Conservation (phyloP, 345 rosid species). For the Eucalyptus dawsonii region DNA sequence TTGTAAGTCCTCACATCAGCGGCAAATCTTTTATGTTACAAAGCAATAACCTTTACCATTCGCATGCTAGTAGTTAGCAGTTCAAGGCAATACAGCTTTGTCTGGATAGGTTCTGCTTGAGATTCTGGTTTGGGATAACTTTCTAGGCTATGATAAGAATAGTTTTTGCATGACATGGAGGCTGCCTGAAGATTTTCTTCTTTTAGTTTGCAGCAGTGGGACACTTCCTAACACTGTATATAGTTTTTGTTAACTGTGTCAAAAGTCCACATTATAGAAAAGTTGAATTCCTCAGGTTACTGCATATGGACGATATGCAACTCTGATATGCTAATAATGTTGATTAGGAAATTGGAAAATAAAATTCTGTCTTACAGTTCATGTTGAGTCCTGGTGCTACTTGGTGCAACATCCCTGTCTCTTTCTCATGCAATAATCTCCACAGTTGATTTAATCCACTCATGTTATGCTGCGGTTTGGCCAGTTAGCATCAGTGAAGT, state of each 20-base stretch:
- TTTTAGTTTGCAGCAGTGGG: neutral
- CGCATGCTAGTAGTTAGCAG: neutral
- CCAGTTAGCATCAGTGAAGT: conserved; percentile 41
- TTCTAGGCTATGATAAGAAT: neutral
- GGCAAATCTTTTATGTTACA: neutral
- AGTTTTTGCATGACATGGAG: neutral
- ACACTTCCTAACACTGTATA: neutral
- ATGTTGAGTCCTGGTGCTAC: neutral
- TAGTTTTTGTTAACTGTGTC: neutral
- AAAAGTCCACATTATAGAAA: neutral
- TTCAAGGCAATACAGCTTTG: neutral
- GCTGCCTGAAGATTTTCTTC: neutral
- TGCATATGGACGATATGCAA: neutral
- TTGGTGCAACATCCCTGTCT: neutral
- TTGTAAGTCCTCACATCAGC: conserved; percentile 8
- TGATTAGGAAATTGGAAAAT: neutral
- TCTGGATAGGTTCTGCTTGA: neutral
- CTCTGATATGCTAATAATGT: neutral
- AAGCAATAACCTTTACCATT: neutral
- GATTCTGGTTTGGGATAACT: neutral
- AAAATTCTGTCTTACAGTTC: neutral
- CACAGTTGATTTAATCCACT: neutral
- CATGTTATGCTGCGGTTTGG: neutral
- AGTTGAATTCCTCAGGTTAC: neutral
- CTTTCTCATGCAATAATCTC: neutral